Evolutionary conservation across 2,329 filamentous ascomycete genomes (phyloP).

Genomic region (Aspergillus flavus): DNA sequence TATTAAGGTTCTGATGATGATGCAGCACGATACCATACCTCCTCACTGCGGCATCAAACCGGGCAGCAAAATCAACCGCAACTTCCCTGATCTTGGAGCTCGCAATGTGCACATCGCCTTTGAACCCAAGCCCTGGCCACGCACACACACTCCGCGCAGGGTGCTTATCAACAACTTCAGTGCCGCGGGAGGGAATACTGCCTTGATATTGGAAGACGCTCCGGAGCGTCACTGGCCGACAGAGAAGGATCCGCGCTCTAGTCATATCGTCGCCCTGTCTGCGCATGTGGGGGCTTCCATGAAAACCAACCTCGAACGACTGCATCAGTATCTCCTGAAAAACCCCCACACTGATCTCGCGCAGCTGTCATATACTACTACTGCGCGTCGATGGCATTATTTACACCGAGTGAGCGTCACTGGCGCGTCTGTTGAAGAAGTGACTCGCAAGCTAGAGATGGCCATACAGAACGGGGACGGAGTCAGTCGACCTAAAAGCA

Average conservation of each 20-base stretch:
- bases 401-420: constrained; percentile 24
- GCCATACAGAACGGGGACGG: neutral
- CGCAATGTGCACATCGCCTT: constrained; percentile 44
- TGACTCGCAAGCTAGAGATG: neutral
- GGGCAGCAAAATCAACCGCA: constrained; percentile 35
- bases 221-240: constrained; percentile 35
- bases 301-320: no score
- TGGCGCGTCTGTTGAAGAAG: neutral
- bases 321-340: neutral
- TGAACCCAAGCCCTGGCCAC: constrained; percentile 44
- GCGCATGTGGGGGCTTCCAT: constrained; percentile 34
- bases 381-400: constrained; percentile 55
- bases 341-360: constrained; percentile 49
- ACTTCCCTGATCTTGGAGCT: constrained; percentile 34
- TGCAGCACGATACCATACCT: constrained; percentile 64
- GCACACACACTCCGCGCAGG: constrained; percentile 19
- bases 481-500: no score
- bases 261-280: constrained; percentile 60
- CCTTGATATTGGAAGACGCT: constrained; percentile 65
- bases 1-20: constrained; percentile 67
- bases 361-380: constrained; percentile 66
- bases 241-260: constrained; percentile 53
- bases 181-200: constrained; percentile 70
- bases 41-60: constrained; percentile 68
- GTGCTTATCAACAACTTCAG: constrained; percentile 65